Base-by-base conservation (phyloP, 2,329 filamentous ascomycete genomes). In the Exophiala calicioides region DNA sequence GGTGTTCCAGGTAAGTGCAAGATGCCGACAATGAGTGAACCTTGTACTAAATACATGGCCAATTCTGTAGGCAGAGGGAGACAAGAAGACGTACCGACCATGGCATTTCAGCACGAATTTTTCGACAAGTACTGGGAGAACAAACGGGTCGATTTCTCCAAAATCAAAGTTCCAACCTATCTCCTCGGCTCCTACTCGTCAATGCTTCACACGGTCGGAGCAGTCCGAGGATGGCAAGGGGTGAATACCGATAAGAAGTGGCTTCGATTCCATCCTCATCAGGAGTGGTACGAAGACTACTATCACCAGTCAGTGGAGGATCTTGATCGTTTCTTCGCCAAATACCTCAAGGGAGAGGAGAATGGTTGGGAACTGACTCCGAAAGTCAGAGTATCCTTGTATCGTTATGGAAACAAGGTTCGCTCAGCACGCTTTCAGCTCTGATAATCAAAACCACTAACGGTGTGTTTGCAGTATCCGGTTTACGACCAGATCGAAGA, bases 281-380 rank as follows among this genome's bases (percentile, higher is more conserved):
- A 74, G 47, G 73, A 76, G 46, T 75, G 71, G 73, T 69, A 67
- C 46, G 72, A 75, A 40, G 55, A 74, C 2, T 75, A 66, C 47
- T 59, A 57, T 35, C 57, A 62, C 5, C 50, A 68, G n/a, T 61
- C 63, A 1, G 58, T 58, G 3, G 58, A 65, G 1, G 71, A 76
- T 42, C 60, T 76, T 1, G 47, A 60, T 4, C 39, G 52, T 0
- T 78, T 73, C 59, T 77, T 77, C 39, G 72, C 76, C 34, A 58
- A 56, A 3, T 78, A 71, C 45, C 59, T 76, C 8, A 72, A 70
- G 24, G 68, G 61, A 0, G 58, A 61, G 1, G 47, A 72, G 0
- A 78, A 78, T 42, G 69, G 59, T 6, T 77, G 71, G 72, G 70
- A 75, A 29, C 13, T 23, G 9, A 77, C 73, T 0, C 71, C 74